Conservation (phyloP, 169 alveolate genomes). For the Perkinsus marinus region DNA sequence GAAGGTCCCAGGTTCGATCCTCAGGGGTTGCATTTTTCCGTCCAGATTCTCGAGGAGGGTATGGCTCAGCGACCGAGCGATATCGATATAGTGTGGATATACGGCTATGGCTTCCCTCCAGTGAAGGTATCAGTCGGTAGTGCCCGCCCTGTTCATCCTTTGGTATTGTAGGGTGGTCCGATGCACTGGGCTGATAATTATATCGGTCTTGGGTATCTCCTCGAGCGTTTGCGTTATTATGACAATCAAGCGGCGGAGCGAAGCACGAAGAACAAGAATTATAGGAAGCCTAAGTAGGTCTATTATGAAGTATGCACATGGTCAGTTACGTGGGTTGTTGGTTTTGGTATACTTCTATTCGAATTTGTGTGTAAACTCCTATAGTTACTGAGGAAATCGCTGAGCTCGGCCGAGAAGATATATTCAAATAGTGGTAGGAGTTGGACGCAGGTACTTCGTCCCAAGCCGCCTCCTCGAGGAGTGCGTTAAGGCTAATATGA, state of each 20-base stretch:
- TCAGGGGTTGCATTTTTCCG: background rate
- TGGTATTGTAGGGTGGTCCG: constrained; percentile 26
- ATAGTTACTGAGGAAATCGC: too few species aligned
- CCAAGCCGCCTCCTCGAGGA: constrained; percentile 1
- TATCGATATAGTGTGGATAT: constrained; percentile 11
- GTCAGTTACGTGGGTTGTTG: too few species aligned
- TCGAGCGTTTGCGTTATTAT: background rate
- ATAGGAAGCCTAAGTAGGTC: background rate
- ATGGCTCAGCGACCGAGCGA: constrained; percentile 14
- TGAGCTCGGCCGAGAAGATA: too few species aligned
- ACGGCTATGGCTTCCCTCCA: background rate
- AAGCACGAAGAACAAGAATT: background rate
- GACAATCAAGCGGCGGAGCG: constrained; percentile 1
- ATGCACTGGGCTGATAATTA: constrained; percentile 31
- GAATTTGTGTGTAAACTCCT: too few species aligned
- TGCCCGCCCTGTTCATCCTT: constrained; percentile 19
- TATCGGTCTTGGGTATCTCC: constrained; percentile 12
- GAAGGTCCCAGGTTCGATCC: background rate
- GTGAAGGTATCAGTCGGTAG: background rate
- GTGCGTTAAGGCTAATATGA: background rate
- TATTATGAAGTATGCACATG: too few species aligned
- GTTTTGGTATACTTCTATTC: too few species aligned
- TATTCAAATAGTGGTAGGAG: too few species aligned
- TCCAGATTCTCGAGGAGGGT: constrained; percentile 20
- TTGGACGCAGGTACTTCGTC: background rate